A percentile compares a stretch with the other conserved stretches of the same genome.
These are phyloP conservation scores for Dunaliella sp. DNA, from an alignment of 139 green algal genomes.

Conservation along the genomic window DNA sequence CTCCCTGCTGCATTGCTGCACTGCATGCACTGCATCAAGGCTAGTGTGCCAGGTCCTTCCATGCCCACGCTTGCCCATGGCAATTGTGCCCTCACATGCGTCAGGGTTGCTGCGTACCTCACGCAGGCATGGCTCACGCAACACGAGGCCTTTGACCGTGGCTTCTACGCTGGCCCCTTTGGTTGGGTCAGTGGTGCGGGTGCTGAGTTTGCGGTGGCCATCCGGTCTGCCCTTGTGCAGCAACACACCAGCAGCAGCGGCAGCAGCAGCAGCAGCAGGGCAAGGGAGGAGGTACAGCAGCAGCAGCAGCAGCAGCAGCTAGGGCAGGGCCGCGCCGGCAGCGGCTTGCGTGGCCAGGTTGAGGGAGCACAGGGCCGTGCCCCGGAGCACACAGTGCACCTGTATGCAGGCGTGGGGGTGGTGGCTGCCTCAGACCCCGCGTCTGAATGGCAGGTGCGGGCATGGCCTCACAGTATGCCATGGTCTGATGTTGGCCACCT, in stretches of 20 bases:
- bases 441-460: slow-evolving; percentile 74
- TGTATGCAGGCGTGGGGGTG: slow-evolving; percentile 95
- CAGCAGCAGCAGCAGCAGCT: background rate
- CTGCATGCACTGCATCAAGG: too few species aligned
- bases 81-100: too few species aligned
- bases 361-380: too few species aligned
- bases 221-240: slow-evolving; percentile 87
- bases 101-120: too few species aligned
- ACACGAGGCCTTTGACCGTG: slow-evolving; percentile 91
- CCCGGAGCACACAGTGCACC: slow-evolving; percentile 32
- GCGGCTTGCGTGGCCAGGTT: too few species aligned
- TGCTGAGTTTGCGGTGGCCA: slow-evolving; percentile 96
- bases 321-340: background rate
- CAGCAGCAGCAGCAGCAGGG: background rate
- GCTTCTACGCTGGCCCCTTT: slow-evolving; percentile 94
- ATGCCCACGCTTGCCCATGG: too few species aligned
- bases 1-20: too few species aligned
- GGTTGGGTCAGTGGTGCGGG: slow-evolving; percentile 82
- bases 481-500: too few species aligned
- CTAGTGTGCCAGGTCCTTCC: too few species aligned
- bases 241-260: background rate
- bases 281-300: too few species aligned
- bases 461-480: too few species aligned
- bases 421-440: slow-evolving; percentile 75
- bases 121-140: slow-evolving; percentile 15